phyloP scores from a whole-genome alignment of 768 basidiomycete species.

The Clavulina sp. region DNA sequence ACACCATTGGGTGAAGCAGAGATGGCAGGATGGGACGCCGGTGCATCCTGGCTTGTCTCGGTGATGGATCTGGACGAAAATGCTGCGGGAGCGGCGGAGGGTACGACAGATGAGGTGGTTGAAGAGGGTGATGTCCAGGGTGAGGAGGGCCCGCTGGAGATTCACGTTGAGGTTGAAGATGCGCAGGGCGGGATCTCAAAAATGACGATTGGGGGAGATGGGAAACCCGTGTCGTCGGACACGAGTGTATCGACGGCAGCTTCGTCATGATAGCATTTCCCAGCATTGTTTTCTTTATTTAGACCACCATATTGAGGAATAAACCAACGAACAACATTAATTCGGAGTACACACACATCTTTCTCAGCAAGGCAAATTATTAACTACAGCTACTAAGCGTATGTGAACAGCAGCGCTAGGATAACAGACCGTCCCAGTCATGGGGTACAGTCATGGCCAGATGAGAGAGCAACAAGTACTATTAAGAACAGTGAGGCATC shows the following conservation, averaged over 20 bases:
- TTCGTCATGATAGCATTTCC: neutral
- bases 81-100: slow-evolving; percentile 8
- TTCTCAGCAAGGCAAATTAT: too few relatives aligned
- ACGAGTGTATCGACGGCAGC: too few relatives aligned
- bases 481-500: too few relatives aligned
- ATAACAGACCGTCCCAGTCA: too few relatives aligned
- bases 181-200: slow-evolving; percentile 50
- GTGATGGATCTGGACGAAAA: slow-evolving; percentile 57
- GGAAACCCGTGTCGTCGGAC: too few relatives aligned
- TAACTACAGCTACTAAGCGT: too few relatives aligned
- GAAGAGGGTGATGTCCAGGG: slow-evolving; percentile 8
- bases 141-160: slow-evolving; percentile 12
- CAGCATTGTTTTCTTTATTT: neutral
- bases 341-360: too few relatives aligned
- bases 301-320: too few relatives aligned
- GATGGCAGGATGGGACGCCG: slow-evolving; percentile 64
- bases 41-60: slow-evolving; percentile 64
- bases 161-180: slow-evolving; percentile 48
- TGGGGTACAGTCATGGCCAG: too few relatives aligned
- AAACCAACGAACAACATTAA: too few relatives aligned
- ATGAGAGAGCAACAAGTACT: too few relatives aligned
- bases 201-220: slow-evolving; percentile 21
- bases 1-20: slow-evolving; percentile 75
- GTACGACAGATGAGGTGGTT: slow-evolving; percentile 18
- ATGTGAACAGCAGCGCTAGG: too few relatives aligned